Evolutionary conservation across 106 monocot species (phyloP).

Genomic region (Allium sativum): DNA sequence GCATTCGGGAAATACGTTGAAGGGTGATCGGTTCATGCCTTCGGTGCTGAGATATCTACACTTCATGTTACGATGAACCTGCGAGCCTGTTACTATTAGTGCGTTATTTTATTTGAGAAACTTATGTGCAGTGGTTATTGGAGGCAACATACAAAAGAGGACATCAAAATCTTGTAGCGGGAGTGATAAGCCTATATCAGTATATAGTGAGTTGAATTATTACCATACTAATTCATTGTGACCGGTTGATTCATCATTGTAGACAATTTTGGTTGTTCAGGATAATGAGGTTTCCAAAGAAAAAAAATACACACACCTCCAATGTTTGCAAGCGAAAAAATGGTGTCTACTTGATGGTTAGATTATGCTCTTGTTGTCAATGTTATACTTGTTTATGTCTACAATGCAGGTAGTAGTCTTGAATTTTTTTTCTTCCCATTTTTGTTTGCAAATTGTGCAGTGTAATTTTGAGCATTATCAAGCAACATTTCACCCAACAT

Average conservation of each 20-base stretch:
- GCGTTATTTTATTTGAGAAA: not conserved
- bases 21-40: constrained; percentile 92
- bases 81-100: not conserved
- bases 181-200: constrained; percentile 47
- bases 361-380: not conserved
- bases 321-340: constrained; percentile 47
- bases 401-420: not conserved
- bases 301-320: constrained; percentile 38
- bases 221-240: not conserved
- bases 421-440: constrained; percentile 2
- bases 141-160: constrained; percentile 66
- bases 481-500: constrained; percentile 70
- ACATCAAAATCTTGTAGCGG: constrained; percentile 62
- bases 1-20: constrained; percentile 70
- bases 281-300: constrained; percentile 54
- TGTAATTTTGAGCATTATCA: constrained; percentile 73
- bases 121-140: constrained; percentile 59
- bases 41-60: constrained; percentile 82
- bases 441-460: constrained; percentile 47
- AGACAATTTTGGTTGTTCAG: not conserved
- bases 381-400: constrained; percentile 2
- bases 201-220: constrained; percentile 2
- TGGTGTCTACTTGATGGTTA: constrained; percentile 76
- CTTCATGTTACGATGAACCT: not conserved
- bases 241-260: not conserved